Evolutionary conservation across 2,329 filamentous ascomycete genomes (phyloP).

Genomic region (Diplodia sapinea): DNA sequence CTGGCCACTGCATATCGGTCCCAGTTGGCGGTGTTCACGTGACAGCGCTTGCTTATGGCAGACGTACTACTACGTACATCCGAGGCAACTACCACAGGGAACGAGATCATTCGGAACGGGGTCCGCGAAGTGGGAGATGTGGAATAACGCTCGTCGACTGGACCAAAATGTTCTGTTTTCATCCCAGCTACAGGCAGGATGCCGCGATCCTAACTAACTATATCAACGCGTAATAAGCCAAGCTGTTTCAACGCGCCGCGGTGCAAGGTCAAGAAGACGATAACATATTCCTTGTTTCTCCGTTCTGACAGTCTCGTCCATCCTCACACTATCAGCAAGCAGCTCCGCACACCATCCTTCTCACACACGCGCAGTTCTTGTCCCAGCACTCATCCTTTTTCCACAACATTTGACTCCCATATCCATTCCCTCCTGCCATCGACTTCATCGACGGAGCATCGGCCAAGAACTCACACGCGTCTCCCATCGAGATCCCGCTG

Average conservation of each 20-base stretch:
- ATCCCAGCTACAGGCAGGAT: not conserved
- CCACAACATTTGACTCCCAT: not conserved
- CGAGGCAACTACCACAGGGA: not conserved
- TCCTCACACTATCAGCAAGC: not conserved
- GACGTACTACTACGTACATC: not conserved
- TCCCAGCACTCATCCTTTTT: conserved; percentile 18
- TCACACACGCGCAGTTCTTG: conserved; percentile 2
- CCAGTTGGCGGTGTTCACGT: not conserved
- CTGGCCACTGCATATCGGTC: not conserved
- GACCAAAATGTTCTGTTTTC: not conserved
- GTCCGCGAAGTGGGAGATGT: not conserved
- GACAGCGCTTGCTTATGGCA: not conserved
- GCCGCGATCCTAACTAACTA: not conserved
- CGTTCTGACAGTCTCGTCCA: not conserved
- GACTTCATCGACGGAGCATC: not conserved
- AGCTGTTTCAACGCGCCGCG: not conserved
- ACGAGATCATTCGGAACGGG: not conserved
- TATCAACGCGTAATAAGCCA: not conserved
- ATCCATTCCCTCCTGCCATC: not conserved
- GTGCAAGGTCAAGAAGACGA: not conserved
- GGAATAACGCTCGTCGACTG: not conserved
- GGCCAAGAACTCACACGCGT: too few relatives aligned
- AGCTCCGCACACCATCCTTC: not conserved
- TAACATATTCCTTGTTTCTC: not conserved
- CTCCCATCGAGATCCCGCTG: conserved; percentile 12